phyloP scores from a whole-genome alignment of 768 basidiomycete species.

The Mycena haematopus region DNA sequence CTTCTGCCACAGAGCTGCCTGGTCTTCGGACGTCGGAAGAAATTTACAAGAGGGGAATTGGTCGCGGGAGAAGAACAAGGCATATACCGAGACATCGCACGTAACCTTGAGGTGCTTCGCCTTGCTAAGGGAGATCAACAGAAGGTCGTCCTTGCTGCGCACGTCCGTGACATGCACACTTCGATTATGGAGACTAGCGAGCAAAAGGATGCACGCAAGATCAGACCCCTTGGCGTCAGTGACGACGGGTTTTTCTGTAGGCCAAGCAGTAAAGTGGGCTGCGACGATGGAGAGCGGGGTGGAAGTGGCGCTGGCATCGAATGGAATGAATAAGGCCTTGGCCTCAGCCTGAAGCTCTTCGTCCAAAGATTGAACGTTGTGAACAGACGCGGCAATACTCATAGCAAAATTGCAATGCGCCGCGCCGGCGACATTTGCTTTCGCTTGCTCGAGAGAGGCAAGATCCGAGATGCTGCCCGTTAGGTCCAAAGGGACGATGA shows the following conservation, averaged over 20 bases:
- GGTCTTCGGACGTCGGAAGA: constrained; percentile 79
- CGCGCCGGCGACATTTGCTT: constrained; percentile 61
- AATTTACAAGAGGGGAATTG: constrained; percentile 69
- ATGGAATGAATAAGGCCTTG: constrained; percentile 88
- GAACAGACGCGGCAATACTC: constrained; percentile 74
- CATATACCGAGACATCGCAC: constrained; percentile 93
- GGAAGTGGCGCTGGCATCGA: constrained; percentile 53
- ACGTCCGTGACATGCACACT: constrained; percentile 93
- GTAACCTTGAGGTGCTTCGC: constrained; percentile 93
- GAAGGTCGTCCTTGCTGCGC: constrained; percentile 82
- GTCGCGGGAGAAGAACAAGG: constrained; percentile 85
- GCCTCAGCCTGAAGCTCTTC: constrained; percentile 82
- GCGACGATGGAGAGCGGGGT: constrained; percentile 79
- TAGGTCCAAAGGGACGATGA: constrained; percentile 78
- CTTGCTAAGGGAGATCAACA: constrained; percentile 93
- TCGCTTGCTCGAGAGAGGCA: constrained; percentile 70
- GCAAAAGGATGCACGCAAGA: constrained; percentile 88
- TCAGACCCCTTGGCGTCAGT: constrained; percentile 93
- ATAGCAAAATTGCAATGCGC: constrained; percentile 92
- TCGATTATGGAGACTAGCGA: constrained; percentile 92
- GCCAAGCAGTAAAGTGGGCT: constrained; percentile 90
- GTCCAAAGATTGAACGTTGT: constrained; percentile 66
- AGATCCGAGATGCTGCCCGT: constrained; percentile 70
- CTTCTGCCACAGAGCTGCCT: constrained; percentile 85
- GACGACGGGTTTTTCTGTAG: constrained; percentile 88